A percentile compares a stretch with the other conserved stretches of the same genome.
phyloP scores from a whole-genome alignment of 2,329 filamentous ascomycete genomes.

The Periconia macrospinosa region DNA sequence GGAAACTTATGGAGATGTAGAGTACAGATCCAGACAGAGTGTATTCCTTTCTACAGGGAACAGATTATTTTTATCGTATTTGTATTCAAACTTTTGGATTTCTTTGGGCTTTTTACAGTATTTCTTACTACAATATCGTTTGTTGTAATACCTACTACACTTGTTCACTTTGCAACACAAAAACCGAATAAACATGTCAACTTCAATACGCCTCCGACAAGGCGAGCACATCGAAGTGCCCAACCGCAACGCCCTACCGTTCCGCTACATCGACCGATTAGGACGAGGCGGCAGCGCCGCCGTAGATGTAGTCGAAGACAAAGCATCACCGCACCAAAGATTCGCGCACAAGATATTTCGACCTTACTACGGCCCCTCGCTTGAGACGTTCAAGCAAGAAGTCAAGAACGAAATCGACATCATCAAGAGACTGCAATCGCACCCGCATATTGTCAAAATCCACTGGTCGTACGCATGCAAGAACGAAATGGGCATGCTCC shows the following conservation, averaged over 20 bases:
- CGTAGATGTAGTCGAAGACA: neutral
- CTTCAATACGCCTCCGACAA: neutral
- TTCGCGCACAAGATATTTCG: neutral
- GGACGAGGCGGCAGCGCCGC: neutral
- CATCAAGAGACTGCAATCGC: conserved; percentile 9
- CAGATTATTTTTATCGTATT: no score
- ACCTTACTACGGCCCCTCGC: neutral
- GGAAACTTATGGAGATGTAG: no score
- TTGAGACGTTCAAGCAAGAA: neutral
- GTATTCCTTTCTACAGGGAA: no score
- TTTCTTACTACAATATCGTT: no score
- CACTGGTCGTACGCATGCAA: conserved; percentile 14
- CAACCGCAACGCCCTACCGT: neutral
- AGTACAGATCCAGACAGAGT: no score
- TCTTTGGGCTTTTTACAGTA: no score
- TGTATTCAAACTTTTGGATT: no score
- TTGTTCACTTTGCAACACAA: no score
- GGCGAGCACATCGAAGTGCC: neutral
- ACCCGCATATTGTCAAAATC: conserved; percentile 17
- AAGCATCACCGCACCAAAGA: neutral
- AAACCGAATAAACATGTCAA: no score
- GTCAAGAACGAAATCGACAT: conserved; percentile 13
- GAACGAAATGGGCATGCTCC: conserved; percentile 12
- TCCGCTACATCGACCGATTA: neutral
- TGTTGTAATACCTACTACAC: no score